Conservation (phyloP, 164 flowering plant genomes). For the Annona cherimola region DNA sequence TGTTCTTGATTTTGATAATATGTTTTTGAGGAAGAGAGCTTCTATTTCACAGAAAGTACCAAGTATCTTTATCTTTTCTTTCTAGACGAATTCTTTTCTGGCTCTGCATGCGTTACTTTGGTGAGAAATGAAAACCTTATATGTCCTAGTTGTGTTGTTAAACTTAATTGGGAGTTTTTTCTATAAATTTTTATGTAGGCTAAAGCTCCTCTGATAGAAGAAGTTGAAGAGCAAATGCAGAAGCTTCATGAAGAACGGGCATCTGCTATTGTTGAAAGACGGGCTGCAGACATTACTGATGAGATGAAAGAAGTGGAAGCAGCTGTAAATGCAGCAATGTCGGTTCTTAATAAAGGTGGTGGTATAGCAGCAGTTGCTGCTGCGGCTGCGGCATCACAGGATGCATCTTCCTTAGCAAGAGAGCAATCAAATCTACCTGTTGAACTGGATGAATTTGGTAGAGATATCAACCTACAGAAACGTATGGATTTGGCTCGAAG, state of each 20-base stretch:
- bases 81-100: neutral
- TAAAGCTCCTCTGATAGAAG: slow-evolving; percentile 90
- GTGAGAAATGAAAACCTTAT: neutral
- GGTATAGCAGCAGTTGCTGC: slow-evolving; percentile 36
- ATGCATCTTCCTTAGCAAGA: slow-evolving; percentile 44
- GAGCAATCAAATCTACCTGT: slow-evolving; percentile 53
- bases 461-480: slow-evolving; percentile 77
- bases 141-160: neutral
- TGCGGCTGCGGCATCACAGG: slow-evolving; percentile 63
- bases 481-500: slow-evolving; percentile 66
- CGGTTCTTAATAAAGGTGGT: slow-evolving; percentile 53
- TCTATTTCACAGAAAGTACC: neutral
- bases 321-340: slow-evolving; percentile 66
- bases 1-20: too few species aligned
- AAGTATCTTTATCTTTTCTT: neutral
- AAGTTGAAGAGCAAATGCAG: slow-evolving; percentile 90
- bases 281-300: slow-evolving; percentile 71
- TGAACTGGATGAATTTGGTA: slow-evolving; percentile 81
- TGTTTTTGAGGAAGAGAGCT: neutral
- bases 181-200: slow-evolving; percentile 33
- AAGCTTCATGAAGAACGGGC: slow-evolving; percentile 82
- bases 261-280: slow-evolving; percentile 59
- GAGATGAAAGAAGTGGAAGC: slow-evolving; percentile 85
- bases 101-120: neutral
- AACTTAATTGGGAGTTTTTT: neutral